Evolutionary conservation across 495 filamentous ascomycete genomes (phyloP), one percentile per base, ranked within the genome.

Genomic region (Aspergillus biplanus): DNA sequence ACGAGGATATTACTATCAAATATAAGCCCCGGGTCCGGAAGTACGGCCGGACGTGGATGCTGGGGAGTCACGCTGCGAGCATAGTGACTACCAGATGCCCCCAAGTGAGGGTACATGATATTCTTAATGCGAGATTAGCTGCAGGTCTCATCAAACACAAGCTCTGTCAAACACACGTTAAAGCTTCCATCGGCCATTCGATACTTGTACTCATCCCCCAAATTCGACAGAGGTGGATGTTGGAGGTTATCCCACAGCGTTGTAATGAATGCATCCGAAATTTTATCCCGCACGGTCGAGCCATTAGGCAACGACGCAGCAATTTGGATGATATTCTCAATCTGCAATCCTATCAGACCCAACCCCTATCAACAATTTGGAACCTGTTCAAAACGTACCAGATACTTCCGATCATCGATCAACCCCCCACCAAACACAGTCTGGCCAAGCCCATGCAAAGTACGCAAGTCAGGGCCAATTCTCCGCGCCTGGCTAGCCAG

Each of bases 11-110:
- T 58, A 65, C 69, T 55, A 65, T 93, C 91, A 62, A 90, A 94
- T 13, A 94, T 75, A 4, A 87, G 78, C 2, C 72, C 78, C 0
- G 91, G 86, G 70, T 92, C 89, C 0, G 91, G 91, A 39, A 85
- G 75, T 5, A 84, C 83, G 7, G 80, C 83, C 9, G 80, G 83
- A 21, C 80, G 80, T 21, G 86, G 73, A 9, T 79, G 78, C 54
- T 71, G 73, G 2, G 87, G 80, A 62, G 80, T 76, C 7, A 86
- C 82, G 15, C 84, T 86, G 49, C 89, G 80, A 1, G 89, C 88
- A 65, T 94, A 93, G 4, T 82, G 71, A 9, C 73, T 81, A 3
- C 68, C 68, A 3, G 70, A 64, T 32, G 59, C 57, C 3, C 89
- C 89, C 31, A 91, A 73, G 32, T 83, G 68, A 11, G 89, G 89